These are phyloP conservation scores for Xylaria flabelliformis DNA, from an alignment of 495 filamentous ascomycete genomes.

Conservation along the genomic window DNA sequence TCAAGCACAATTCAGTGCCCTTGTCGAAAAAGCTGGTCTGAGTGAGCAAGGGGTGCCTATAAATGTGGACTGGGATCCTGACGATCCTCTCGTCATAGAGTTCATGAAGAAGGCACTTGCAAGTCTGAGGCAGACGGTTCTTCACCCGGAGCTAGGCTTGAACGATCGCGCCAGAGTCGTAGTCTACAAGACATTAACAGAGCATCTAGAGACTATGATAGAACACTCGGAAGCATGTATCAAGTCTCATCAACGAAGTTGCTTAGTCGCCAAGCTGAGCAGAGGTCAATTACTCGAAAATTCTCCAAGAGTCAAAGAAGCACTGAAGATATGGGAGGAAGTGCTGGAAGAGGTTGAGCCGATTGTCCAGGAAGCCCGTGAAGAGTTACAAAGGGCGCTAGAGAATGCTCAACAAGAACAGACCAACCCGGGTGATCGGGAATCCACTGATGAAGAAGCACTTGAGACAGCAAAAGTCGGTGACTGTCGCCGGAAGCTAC, in stretches of 20 bases:
- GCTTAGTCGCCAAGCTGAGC: slow-evolving; percentile 65
- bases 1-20: slow-evolving; percentile 69
- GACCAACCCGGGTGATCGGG: slow-evolving; percentile 43
- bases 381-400: slow-evolving; percentile 62
- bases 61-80: slow-evolving; percentile 65
- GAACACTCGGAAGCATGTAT: slow-evolving; percentile 73
- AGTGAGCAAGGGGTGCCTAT: slow-evolving; percentile 67
- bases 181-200: slow-evolving; percentile 68
- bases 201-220: slow-evolving; percentile 89
- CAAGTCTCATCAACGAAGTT: slow-evolving; percentile 68
- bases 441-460: slow-evolving; percentile 36
- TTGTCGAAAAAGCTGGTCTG: slow-evolving; percentile 72
- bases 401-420: slow-evolving; percentile 49
- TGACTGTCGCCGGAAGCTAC: slow-evolving; percentile 69
- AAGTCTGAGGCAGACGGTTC: slow-evolving; percentile 76
- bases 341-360: slow-evolving; percentile 60
- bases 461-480: slow-evolving; percentile 39
- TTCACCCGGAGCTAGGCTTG: slow-evolving; percentile 79
- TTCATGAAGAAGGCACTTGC: slow-evolving; percentile 63
- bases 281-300: slow-evolving; percentile 80
- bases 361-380: slow-evolving; percentile 69
- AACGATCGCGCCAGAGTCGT: slow-evolving; percentile 59
- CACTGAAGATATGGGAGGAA: slow-evolving; percentile 70
- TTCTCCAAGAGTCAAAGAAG: slow-evolving; percentile 56
- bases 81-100: slow-evolving; percentile 62